Conservation (phyloP, 352 stramenopile genomes). For the Phytophthora lateralis region DNA sequence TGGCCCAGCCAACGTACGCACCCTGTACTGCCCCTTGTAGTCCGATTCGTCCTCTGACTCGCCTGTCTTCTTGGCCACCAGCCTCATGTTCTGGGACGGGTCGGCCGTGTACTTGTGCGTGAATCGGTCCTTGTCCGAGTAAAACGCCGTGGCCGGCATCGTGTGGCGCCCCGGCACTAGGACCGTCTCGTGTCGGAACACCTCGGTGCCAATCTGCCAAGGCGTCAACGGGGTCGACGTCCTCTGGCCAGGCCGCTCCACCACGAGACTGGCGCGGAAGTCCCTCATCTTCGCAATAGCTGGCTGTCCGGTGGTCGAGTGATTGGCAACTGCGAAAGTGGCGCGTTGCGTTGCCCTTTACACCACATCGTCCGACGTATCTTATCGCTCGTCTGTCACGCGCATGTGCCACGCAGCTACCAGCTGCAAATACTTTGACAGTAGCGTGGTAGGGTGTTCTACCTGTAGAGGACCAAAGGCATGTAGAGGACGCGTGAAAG, state of each 20-base stretch:
- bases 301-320: background rate
- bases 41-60: constrained; percentile 32
- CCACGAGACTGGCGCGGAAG: constrained; percentile 21
- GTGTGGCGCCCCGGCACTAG: constrained; percentile 1
- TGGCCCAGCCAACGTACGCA: constrained; percentile 18
- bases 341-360: constrained; percentile 10
- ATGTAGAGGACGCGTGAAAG: constrained; percentile 23
- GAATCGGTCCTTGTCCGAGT: constrained; percentile 35
- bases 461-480: constrained; percentile 9
- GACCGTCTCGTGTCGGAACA: constrained; percentile 18
- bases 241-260: constrained; percentile 15
- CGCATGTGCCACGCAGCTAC: constrained; percentile 24
- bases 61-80: constrained; percentile 40
- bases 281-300: constrained; percentile 22
- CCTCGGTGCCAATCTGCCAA: constrained; percentile 31
- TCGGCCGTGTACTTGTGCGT: constrained; percentile 16
- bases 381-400: constrained; percentile 35
- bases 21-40: constrained; percentile 53
- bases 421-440: constrained; percentile 14
- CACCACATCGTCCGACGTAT: constrained; percentile 23
- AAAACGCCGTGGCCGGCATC: constrained; percentile 33
- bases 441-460: constrained; percentile 4
- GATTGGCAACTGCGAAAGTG: constrained; percentile 12
- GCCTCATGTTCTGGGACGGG: constrained; percentile 26
- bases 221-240: constrained; percentile 25